phyloP scores from a whole-genome alignment of 139 green algal genomes.

The Mychonastes homosphaera region DNA sequence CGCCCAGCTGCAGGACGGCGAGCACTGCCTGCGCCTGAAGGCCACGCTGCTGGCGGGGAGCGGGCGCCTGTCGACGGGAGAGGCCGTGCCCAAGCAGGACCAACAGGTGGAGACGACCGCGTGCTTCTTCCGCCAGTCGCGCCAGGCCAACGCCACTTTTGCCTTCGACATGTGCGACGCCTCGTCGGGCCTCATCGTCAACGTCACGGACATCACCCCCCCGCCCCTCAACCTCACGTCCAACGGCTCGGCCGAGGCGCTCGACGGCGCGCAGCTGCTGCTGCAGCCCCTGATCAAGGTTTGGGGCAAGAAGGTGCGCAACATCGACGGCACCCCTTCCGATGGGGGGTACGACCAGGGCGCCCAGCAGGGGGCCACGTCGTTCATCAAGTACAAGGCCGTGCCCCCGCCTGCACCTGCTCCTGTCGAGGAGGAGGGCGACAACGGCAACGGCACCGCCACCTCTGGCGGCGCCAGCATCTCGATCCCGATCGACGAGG shows the following conservation, averaged over 20 bases:
- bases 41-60: too few relatives aligned
- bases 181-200: conserved; percentile 12
- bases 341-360: background rate
- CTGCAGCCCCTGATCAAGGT: conserved; percentile 11
- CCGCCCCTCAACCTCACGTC: conserved; percentile 6
- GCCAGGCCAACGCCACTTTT: conserved; percentile 7
- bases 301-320: conserved; percentile 10
- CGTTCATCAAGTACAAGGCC: conserved; percentile 6
- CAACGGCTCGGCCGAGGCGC: conserved; percentile 2
- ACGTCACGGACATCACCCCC: conserved; percentile 7
- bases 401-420: too few relatives aligned
- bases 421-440: conserved; percentile 14
- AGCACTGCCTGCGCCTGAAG: too few relatives aligned
- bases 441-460: conserved; percentile 11
- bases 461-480: conserved; percentile 5
- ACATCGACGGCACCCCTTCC: background rate
- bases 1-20: too few relatives aligned
- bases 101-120: too few relatives aligned
- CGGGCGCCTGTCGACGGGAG: too few relatives aligned
- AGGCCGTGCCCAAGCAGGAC: too few relatives aligned
- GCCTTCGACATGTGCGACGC: conserved; percentile 17
- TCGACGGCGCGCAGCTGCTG: conserved; percentile 16
- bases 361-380: background rate
- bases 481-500: background rate
- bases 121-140: conserved; percentile 8